phyloP scores from a whole-genome alignment of 2,329 filamentous ascomycete species.

The Penicillium sp. region DNA sequence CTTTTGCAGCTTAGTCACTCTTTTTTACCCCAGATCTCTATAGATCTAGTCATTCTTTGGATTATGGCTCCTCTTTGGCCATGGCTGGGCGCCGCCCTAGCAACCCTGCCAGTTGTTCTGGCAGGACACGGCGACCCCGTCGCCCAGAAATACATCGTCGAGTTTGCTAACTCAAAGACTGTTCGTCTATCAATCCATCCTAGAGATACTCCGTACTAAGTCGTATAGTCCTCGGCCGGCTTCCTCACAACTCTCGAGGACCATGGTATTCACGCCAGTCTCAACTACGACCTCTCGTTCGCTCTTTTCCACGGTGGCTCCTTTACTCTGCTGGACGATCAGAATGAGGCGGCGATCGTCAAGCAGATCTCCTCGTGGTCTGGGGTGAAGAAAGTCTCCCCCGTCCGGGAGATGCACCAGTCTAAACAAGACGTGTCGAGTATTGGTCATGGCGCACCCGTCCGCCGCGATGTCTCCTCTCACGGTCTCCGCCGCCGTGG shows the following conservation, averaged over 20 bases:
- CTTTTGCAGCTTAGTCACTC: neutral
- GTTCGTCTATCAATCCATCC: neutral
- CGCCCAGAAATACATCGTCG: conserved; percentile 3
- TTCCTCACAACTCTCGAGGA: conserved; percentile 4
- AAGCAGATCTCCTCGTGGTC: conserved; percentile 10
- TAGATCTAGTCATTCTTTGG: neutral
- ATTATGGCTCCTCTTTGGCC: neutral
- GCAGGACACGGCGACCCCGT: conserved; percentile 6
- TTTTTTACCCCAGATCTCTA: neutral
- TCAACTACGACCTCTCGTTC: conserved; percentile 11
- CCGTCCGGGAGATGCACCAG: conserved; percentile 7
- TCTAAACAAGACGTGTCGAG: neutral
- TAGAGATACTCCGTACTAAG: neutral
- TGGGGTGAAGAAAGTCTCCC: conserved; percentile 6
- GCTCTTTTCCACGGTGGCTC: conserved; percentile 12
- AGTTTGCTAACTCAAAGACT: conserved; percentile 7
- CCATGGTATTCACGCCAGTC: conserved; percentile 4
- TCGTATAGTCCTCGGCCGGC: neutral
- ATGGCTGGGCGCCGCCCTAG: neutral
- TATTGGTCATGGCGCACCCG: neutral
- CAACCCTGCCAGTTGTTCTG: conserved; percentile 1
- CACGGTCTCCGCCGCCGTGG: conserved; percentile 4
- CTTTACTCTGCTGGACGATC: conserved; percentile 5
- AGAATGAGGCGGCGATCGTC: conserved; percentile 4
- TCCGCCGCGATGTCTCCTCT: neutral